Evolutionary conservation across 1,139 yeast species (phyloP), one percentile per base, ranked within the genome.

Genomic region (Scheffersomyces lignicola): DNA sequence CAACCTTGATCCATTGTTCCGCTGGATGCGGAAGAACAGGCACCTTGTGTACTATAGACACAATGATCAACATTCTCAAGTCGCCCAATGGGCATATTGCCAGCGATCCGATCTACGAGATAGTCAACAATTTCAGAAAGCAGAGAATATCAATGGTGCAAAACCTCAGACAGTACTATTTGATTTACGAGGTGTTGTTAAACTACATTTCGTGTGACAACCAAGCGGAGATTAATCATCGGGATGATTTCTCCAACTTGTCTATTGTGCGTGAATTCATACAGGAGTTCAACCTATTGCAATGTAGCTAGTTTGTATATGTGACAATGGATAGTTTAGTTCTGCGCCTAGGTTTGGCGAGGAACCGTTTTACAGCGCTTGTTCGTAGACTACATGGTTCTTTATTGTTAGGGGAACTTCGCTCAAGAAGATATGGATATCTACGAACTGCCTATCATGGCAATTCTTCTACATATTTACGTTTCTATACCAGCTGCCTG

Each of bases 11-110:
- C 7, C 96, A 88, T 56, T 87, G 96, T 56, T 81, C 90, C 4
- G 96, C 96, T 0, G 96, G 96, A 0, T 87, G 96, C 59, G 96
- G 96, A 3, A 74, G 96, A 45, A 87, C 96, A 0, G 96, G 96
- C 2, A 86, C 90, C 0, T 83, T 86, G 44, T 82, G 89, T 39
- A 73, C 94, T 0, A 70, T 85, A 24, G 96, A 87, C 57, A 68
- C 83, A 11, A 64, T 84, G 17, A 52, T 82, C 24, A 78, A 75
- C 41, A 56, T 77, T 8, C 50, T 75, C 31, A 52, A 44, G 23
- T 26, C 33, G 37, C 40, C 29, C 13, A 24, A 25, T 45, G 4
- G 43, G 5, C 25, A 34, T 13, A 25, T 42, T n/a, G 21, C 17
- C 3, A 15, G 45, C 20, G 76, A 74, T 46, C 69, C 76, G 5